Evolutionary conservation across 768 basidiomycete species (phyloP), one percentile per base, ranked within the genome.

Genomic region (Suillus weaverae): DNA sequence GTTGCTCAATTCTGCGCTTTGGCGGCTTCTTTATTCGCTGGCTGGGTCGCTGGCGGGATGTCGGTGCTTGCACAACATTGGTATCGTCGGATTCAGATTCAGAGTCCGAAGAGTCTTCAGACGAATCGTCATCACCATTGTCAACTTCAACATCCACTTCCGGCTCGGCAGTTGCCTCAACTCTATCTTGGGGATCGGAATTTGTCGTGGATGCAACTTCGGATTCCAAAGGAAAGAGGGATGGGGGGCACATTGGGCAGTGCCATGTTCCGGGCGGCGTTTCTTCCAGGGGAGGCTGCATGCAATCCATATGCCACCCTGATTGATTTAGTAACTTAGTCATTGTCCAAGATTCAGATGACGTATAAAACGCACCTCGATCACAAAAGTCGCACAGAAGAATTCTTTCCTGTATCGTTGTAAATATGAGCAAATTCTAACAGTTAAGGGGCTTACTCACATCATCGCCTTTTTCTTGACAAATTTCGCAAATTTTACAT

Each of bases 341-440:
- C 56, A 67, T 59, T 39, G 9, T 30, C 16, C 26, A 11, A 39
- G 33, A 41, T 30, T 41, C 8, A 38, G 10, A 59, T 59, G 39
- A 30, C 26, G 39, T 41, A 59, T 39, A 62, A 67, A 68, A 65
- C 38, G 46, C 74, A 88, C 92, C 94, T 84, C 94, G 83, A 81
- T 99, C 97, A 76, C 97, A 99, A 63, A 82, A 86, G 82, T 99
- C 97, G 75, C 97, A 99, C 70, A 98, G 91, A 61, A 99, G 76
- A 67, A 97, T 89, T 61, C 86, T 84, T 61, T 84, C 87, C 92
- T 96, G 72, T 62, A 39, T 60, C 14, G 60, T 77, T 67, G 76
- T 71, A 61, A n/a, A 64, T 38, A 36, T 33, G 43, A 35, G 67
- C 64, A 59, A 43, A 44, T 66, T 63, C 46, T 54, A 68, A 55